These are phyloP conservation scores for Leishmania gerbilli DNA, from an alignment of 208 protist species.

Conservation along the genomic window DNA sequence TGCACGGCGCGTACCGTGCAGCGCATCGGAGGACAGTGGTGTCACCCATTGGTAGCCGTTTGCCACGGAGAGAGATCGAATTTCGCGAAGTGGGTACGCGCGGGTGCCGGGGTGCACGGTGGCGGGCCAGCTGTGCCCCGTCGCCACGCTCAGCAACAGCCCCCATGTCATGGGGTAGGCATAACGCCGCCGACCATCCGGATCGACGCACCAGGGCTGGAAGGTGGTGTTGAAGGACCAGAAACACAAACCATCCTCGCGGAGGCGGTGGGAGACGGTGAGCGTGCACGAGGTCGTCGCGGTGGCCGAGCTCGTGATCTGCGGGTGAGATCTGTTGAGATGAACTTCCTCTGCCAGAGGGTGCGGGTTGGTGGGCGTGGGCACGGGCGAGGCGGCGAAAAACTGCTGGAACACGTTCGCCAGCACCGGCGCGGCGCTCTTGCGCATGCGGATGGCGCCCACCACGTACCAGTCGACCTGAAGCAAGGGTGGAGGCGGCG, in stretches of 20 bases:
- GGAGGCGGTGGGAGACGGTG: conserved; percentile 48
- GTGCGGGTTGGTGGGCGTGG: neutral
- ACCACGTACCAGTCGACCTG: conserved; percentile 74
- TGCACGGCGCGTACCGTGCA: neutral
- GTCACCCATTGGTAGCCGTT: conserved; percentile 37
- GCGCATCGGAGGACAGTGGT: conserved; percentile 27
- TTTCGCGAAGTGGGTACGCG: conserved; percentile 26
- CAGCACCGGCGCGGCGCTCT: conserved; percentile 39
- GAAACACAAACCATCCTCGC: conserved; percentile 68
- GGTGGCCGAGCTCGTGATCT: conserved; percentile 12
- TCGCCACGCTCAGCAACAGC: conserved; percentile 44
- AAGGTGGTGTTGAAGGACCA: conserved; percentile 71
- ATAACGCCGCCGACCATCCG: conserved; percentile 25
- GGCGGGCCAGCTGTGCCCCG: conserved; percentile 46
- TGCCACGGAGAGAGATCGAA: conserved; percentile 26
- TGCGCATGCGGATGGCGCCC: conserved; percentile 44
- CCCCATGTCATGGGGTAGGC: conserved; percentile 49
- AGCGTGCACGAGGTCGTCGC: neutral
- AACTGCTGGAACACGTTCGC: conserved; percentile 39
- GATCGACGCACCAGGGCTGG: conserved; percentile 39
- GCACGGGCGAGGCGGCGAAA: conserved; percentile 22
- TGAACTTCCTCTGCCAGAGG: neutral
- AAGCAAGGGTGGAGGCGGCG: conserved; percentile 21
- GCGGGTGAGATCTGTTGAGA: neutral
- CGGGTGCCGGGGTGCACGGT: conserved; percentile 45